Percentiles rank a stretch among this genome's conserved stretches.
Evolutionary conservation across 768 basidiomycete genomes (phyloP).

Genomic region (Polyporus arcularius): DNA sequence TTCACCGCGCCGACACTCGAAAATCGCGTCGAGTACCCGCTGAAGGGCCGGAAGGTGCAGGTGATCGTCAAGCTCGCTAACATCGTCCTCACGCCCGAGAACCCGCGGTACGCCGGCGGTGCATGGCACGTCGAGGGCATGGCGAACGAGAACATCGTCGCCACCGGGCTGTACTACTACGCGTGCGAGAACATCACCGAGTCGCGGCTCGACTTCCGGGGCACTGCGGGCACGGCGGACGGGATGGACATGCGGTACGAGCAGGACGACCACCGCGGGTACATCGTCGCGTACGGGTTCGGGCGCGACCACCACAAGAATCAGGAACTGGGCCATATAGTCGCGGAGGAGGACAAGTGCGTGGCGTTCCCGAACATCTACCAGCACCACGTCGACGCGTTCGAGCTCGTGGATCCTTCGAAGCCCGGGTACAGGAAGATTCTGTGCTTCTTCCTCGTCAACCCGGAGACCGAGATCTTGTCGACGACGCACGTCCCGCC

Average conservation of each 20-base stretch:
- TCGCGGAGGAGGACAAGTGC: constrained; percentile 28
- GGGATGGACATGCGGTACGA: not conserved
- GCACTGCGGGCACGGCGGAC: constrained; percentile 10
- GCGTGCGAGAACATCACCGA: constrained; percentile 34
- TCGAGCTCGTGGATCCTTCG: constrained; percentile 34
- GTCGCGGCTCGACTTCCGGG: constrained; percentile 35
- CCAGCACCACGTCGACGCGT: constrained; percentile 41
- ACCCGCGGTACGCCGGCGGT: constrained; percentile 20
- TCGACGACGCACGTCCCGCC: constrained; percentile 34
- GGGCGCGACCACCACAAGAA: constrained; percentile 8
- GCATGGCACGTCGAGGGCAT: constrained; percentile 38
- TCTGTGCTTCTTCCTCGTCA: constrained; percentile 39
- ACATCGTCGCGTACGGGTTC: not conserved
- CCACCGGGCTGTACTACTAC: constrained; percentile 25
- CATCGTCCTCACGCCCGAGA: constrained; percentile 23
- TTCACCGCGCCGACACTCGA: not conserved
- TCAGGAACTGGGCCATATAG: constrained; percentile 31
- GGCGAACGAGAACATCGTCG: constrained; percentile 22
- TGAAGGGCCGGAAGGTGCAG: constrained; percentile 23
- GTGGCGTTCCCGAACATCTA: constrained; percentile 41
- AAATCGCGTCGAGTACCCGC: not conserved
- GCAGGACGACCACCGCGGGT: constrained; percentile 3
- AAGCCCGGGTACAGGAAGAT: constrained; percentile 42
- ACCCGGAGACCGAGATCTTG: constrained; percentile 33
- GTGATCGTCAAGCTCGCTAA: constrained; percentile 45